phyloP scores from a whole-genome alignment of 768 basidiomycete genomes.

The Termitomyces sp. region DNA sequence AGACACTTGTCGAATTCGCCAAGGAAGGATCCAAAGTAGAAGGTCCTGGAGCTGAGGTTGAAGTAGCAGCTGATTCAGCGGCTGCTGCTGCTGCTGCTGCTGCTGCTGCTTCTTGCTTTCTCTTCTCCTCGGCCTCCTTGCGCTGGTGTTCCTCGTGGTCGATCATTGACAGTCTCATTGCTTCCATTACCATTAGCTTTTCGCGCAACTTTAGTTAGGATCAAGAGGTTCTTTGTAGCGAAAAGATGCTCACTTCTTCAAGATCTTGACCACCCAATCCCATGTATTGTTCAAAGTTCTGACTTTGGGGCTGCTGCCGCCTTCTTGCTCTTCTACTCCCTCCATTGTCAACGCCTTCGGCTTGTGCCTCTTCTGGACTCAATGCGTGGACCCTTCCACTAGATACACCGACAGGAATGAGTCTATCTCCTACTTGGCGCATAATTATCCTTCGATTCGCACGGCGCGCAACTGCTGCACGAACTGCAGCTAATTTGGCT shows the following conservation, averaged over 20 bases:
- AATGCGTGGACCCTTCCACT: conserved; percentile 80
- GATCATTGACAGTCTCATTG: conserved; percentile 91
- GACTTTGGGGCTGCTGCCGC: conserved; percentile 48
- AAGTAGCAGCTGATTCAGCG: conserved; percentile 20
- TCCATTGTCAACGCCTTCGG: conserved; percentile 27
- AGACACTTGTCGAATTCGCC: conserved; percentile 15
- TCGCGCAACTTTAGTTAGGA: conserved; percentile 6
- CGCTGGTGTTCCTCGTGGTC: conserved; percentile 95
- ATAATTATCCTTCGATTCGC: conserved; percentile 97
- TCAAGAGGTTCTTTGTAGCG: conserved; percentile 9
- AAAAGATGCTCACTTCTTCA: conserved; percentile 69
- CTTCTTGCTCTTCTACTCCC: conserved; percentile 59
- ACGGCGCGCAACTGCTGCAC: conserved; percentile 92
- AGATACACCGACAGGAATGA: conserved; percentile 95
- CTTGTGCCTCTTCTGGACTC: conserved; percentile 56
- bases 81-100: conserved; percentile 36
- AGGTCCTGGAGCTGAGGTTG: conserved; percentile 29
- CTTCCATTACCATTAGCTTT: conserved; percentile 98
- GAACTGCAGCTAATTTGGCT: conserved; percentile 88
- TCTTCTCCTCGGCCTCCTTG: conserved; percentile 69
- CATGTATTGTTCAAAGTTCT: conserved; percentile 68
- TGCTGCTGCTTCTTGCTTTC: conserved; percentile 37
- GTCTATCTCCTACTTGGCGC: conserved; percentile 96
- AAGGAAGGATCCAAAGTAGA: conserved; percentile 31
- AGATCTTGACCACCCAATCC: conserved; percentile 84